A percentile compares a stretch with the other conserved stretches of the same genome.
Evolutionary conservation across 2,329 filamentous ascomycete genomes (phyloP).

Genomic region (Pestalotiopsis sp.): DNA sequence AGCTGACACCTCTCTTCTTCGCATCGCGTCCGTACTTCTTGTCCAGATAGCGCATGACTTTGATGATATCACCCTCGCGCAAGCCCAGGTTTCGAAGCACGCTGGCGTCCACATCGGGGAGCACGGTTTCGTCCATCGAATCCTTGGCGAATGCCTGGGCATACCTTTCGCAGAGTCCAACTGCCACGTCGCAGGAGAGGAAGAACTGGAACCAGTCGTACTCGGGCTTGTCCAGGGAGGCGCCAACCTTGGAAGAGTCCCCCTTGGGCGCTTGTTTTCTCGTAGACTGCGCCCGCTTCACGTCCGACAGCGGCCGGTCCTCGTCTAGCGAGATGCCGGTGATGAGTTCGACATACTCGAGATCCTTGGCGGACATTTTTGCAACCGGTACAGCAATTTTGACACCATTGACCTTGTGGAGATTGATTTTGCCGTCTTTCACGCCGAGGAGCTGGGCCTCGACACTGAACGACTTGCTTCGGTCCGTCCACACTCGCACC

Average conservation of each 20-base stretch:
- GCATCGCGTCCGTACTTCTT: conserved; percentile 73
- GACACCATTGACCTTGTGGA: conserved; percentile 97
- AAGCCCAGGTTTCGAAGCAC: conserved; percentile 87
- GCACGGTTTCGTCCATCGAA: conserved; percentile 92
- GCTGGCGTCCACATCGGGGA: conserved; percentile 84
- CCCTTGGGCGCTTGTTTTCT: conserved; percentile 29
- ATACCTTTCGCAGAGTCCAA: conserved; percentile 92
- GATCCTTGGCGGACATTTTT: conserved; percentile 94
- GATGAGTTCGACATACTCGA: conserved; percentile 88
- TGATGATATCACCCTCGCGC: conserved; percentile 94
- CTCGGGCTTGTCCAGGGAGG: conserved; percentile 71
- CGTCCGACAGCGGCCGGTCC: conserved; percentile 88
- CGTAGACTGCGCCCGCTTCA: conserved; percentile 59
- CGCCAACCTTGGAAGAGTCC: conserved; percentile 52
- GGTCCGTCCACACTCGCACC: conserved; percentile 91
- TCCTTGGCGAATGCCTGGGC: conserved; percentile 86
- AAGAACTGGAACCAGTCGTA: conserved; percentile 99
- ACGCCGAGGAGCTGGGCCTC: conserved; percentile 95
- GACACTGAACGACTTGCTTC: conserved; percentile 94
- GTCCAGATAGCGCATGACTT: conserved; percentile 89
- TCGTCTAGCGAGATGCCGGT: conserved; percentile 93
- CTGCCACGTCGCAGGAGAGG: conserved; percentile 85
- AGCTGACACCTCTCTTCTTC: conserved; percentile 46
- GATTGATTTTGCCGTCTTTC: conserved; percentile 93
- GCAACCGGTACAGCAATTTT: conserved; percentile 95